Conservation (phyloP, 2,329 filamentous ascomycete species). For the Colletotrichum gloeosporioides region DNA sequence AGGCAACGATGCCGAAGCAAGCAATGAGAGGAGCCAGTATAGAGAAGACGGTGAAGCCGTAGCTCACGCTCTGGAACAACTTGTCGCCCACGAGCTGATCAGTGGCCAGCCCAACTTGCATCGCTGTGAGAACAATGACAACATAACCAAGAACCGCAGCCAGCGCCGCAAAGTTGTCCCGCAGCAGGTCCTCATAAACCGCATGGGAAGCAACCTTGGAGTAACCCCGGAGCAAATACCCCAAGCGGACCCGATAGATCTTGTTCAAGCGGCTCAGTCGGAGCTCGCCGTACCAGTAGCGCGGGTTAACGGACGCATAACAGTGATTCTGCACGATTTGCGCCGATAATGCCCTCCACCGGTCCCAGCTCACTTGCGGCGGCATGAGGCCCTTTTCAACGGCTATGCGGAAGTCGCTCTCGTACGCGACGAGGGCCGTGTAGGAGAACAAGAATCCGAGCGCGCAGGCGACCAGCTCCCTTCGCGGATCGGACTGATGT, state of each 20-base stretch:
- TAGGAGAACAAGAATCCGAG: constrained; percentile 45
- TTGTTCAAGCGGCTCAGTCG: constrained; percentile 44
- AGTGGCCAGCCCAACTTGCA: constrained; percentile 53
- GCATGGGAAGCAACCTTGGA: constrained; percentile 18
- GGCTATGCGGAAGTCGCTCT: constrained; percentile 44
- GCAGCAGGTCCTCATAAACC: constrained; percentile 17
- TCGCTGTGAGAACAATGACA: constrained; percentile 50
- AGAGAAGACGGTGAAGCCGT: constrained; percentile 54
- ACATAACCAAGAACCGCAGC: constrained; percentile 35
- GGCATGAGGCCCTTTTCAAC: constrained; percentile 38
- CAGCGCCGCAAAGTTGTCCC: constrained; percentile 14
- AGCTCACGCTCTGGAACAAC: constrained; percentile 47
- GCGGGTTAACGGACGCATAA: constrained; percentile 33
- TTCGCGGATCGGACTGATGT: neutral
- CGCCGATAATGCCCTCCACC: constrained; percentile 36
- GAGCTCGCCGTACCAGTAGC: constrained; percentile 47
- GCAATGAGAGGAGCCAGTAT: constrained; percentile 44
- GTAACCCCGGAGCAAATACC: constrained; percentile 11
- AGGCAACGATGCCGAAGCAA: constrained; percentile 25
- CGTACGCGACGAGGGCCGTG: constrained; percentile 38
- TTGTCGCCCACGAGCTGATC: constrained; percentile 34
- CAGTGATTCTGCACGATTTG: constrained; percentile 29
- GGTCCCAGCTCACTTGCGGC: constrained; percentile 35
- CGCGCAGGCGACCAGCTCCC: constrained; percentile 33
- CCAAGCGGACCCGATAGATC: constrained; percentile 38